These are phyloP conservation scores for Aspergillus fructus DNA, from an alignment of 2,329 filamentous ascomycete species.

Conservation along the genomic window DNA sequence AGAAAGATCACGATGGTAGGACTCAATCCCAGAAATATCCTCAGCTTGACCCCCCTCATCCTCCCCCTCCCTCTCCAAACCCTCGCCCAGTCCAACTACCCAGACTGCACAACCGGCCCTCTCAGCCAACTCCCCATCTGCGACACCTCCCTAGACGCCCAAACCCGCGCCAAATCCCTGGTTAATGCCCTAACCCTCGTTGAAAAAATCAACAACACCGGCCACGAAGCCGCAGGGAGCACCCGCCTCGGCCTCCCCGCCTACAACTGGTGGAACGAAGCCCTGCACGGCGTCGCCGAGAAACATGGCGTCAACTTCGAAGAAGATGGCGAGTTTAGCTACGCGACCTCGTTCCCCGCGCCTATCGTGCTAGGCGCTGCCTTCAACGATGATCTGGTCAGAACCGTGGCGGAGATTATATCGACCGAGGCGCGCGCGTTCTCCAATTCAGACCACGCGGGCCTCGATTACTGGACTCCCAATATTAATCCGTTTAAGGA, in stretches of 20 bases:
- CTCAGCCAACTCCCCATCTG: background rate
- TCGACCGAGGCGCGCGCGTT: background rate
- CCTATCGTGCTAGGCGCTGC: background rate
- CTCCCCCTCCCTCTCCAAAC: background rate
- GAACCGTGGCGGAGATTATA: background rate
- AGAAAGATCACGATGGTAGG: too few relatives aligned
- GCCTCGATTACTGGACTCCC: background rate
- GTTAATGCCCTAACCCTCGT: background rate
- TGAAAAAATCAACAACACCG: background rate
- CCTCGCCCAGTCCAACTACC: background rate
- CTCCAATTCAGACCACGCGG: background rate
- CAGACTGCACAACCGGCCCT: background rate
- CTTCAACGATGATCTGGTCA: background rate
- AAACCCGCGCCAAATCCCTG: background rate
- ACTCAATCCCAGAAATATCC: background rate
- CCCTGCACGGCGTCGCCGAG: background rate
- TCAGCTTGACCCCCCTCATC: background rate
- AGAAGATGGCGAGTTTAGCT: background rate
- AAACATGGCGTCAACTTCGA: background rate
- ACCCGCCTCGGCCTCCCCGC: background rate
- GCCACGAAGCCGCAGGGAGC: background rate
- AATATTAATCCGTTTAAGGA: constrained; percentile 1
- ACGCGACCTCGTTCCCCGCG: background rate
- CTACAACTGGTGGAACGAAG: constrained; percentile 4
- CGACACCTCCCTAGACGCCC: background rate